Evolutionary conservation across 768 basidiomycete genomes (phyloP).

Genomic region (Termitomyces sp.): DNA sequence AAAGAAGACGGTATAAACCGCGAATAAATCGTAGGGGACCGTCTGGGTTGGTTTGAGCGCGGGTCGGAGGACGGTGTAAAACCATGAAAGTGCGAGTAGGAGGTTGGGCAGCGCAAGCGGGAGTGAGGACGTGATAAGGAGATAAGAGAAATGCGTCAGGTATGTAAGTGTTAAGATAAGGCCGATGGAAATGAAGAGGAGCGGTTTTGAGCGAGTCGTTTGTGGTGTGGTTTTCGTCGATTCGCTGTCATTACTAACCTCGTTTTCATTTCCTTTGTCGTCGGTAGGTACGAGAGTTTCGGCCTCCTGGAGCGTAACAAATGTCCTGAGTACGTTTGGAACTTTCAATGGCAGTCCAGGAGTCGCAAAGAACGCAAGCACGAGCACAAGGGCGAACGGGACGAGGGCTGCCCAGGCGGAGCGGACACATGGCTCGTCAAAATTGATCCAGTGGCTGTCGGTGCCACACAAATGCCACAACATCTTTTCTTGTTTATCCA

Average conservation of each 20-base stretch:
- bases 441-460: constrained; percentile 2
- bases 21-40: constrained; percentile 57
- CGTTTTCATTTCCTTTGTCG: constrained; percentile 6
- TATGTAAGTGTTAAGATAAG: constrained; percentile 52
- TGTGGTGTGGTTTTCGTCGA: neutral
- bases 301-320: constrained; percentile 49
- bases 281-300: constrained; percentile 27
- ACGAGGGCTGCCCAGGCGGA: neutral
- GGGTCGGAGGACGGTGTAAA: constrained; percentile 58
- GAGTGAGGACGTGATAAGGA: constrained; percentile 28
- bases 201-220: constrained; percentile 12
- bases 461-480: constrained; percentile 19
- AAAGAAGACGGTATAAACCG: constrained; percentile 47
- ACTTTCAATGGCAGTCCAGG: constrained; percentile 12
- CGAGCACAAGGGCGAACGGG: constrained; percentile 34
- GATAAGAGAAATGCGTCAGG: constrained; percentile 55
- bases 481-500: neutral
- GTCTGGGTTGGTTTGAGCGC: constrained; percentile 48
- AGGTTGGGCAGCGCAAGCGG: constrained; percentile 34
- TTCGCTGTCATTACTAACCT: constrained; percentile 3
- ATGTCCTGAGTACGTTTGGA: constrained; percentile 15
- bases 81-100: constrained; percentile 53
- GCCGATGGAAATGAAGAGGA: constrained; percentile 50
- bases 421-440: neutral
- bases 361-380: constrained; percentile 20